Conservation (phyloP, 2,329 filamentous ascomycete genomes). For the Pseudogymnoascus sp. region DNA sequence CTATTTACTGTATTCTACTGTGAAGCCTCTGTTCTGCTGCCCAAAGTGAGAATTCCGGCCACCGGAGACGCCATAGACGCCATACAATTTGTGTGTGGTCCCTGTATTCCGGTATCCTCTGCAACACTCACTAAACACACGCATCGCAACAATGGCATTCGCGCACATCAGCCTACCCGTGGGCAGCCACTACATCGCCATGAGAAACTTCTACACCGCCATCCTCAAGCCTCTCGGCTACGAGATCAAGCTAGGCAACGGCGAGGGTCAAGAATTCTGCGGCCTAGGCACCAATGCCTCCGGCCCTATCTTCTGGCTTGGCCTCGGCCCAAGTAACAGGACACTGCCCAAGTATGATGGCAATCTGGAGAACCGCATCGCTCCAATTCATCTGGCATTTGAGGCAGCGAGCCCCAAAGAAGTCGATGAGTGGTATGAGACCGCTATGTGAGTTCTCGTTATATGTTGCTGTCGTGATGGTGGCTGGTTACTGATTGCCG, state of each 20-base stretch:
- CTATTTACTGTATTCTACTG: too few relatives aligned
- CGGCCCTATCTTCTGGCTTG: conserved; percentile 21
- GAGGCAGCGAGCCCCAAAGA: conserved; percentile 2
- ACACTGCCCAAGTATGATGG: not conserved
- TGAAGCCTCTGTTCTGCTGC: too few relatives aligned
- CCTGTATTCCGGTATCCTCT: too few relatives aligned
- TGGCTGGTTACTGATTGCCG: not conserved
- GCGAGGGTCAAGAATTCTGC: conserved; percentile 15
- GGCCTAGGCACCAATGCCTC: conserved; percentile 9
- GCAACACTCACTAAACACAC: conserved; percentile 24
- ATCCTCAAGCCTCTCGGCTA: conserved; percentile 19
- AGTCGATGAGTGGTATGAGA: conserved; percentile 20
- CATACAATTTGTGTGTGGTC: too few relatives aligned
- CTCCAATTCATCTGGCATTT: conserved; percentile 20
- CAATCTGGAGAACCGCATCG: conserved; percentile 8
- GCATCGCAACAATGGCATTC: conserved; percentile 17
- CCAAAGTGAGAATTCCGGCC: too few relatives aligned
- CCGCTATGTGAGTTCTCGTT: conserved; percentile 17
- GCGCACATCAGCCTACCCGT: conserved; percentile 19
- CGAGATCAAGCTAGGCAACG: conserved; percentile 16
- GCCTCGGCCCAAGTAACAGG: conserved; percentile 16
- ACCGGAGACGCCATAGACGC: too few relatives aligned
- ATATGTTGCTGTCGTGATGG: not conserved
- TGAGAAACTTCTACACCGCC: conserved; percentile 21
- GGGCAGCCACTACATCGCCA: conserved; percentile 16